phyloP scores from a whole-genome alignment of 2,329 filamentous ascomycete species.

The Colletotrichum phormii region DNA sequence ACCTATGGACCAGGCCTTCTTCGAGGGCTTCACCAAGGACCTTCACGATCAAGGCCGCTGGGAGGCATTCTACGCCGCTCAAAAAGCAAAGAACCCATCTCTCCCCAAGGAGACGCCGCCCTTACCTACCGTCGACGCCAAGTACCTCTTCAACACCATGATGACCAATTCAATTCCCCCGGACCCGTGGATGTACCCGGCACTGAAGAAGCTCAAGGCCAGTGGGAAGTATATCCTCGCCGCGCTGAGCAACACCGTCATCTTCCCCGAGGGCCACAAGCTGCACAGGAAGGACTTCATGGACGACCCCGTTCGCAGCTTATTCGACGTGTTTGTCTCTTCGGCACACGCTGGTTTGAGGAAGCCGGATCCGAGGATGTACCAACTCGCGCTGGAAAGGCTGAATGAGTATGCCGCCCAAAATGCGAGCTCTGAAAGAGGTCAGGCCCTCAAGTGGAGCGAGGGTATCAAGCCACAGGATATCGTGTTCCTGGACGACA shows the following conservation, averaged over 20 bases:
- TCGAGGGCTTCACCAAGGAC: conserved; percentile 79
- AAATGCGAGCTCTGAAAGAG: conserved; percentile 56
- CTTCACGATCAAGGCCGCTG: conserved; percentile 76
- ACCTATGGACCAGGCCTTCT: conserved; percentile 79
- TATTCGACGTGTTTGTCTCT: conserved; percentile 90
- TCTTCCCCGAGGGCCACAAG: conserved; percentile 81
- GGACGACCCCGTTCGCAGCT: conserved; percentile 67
- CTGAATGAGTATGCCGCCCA: conserved; percentile 72
- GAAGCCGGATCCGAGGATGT: conserved; percentile 88
- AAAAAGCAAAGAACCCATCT: conserved; percentile 54
- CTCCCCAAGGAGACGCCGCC: conserved; percentile 63
- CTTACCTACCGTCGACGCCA: conserved; percentile 79
- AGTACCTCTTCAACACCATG: conserved; percentile 90
- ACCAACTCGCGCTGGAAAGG: conserved; percentile 76
- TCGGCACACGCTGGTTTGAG: conserved; percentile 88
- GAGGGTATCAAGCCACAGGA: conserved; percentile 71
- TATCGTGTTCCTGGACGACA: conserved; percentile 91
- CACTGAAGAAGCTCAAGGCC: conserved; percentile 75
- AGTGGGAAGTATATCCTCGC: conserved; percentile 78
- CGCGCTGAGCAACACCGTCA: conserved; percentile 89
- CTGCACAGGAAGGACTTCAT: conserved; percentile 68
- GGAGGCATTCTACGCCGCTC: conserved; percentile 69
- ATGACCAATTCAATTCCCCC: conserved; percentile 78
- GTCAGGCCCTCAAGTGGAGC: conserved; percentile 56
- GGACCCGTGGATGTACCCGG: conserved; percentile 91